Percentiles rank a stretch among this genome's conserved stretches.
Conservation (phyloP, 192 early-diverging fungal genomes). For the Spinellus fusiger region DNA sequence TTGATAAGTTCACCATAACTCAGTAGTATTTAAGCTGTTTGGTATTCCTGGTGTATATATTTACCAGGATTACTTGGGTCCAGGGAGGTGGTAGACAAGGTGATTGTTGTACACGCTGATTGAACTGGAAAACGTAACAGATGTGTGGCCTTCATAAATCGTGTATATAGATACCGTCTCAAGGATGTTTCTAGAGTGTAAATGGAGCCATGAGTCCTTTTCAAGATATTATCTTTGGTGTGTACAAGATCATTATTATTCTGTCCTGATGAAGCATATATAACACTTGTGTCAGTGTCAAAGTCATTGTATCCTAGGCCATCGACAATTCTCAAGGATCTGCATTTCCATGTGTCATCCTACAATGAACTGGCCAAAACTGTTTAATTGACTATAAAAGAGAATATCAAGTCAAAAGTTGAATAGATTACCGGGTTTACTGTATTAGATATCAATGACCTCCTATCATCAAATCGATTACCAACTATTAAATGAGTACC, state of each 20-base stretch:
- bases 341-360: too few species aligned
- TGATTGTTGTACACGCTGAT: constrained; percentile 7
- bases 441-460: too few species aligned
- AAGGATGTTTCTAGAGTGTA: constrained; percentile 2
- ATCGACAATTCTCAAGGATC: too few species aligned
- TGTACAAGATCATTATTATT: neutral
- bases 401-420: too few species aligned
- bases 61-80: neutral
- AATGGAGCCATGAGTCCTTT: constrained; percentile 4
- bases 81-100: constrained; percentile 9
- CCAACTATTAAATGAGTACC: too few species aligned
- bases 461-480: too few species aligned
- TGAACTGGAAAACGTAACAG: neutral
- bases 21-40: neutral
- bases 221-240: constrained; percentile 2
- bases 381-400: too few species aligned
- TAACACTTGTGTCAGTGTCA: too few species aligned
- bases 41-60: constrained; percentile 7
- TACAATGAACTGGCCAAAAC: too few species aligned
- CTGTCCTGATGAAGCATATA: neutral
- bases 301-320: too few species aligned
- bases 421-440: too few species aligned
- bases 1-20: neutral
- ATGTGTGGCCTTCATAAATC: neutral
- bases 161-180: neutral